Base-by-base conservation (phyloP, 257 asterid genomes). In the Striga asiatica region DNA sequence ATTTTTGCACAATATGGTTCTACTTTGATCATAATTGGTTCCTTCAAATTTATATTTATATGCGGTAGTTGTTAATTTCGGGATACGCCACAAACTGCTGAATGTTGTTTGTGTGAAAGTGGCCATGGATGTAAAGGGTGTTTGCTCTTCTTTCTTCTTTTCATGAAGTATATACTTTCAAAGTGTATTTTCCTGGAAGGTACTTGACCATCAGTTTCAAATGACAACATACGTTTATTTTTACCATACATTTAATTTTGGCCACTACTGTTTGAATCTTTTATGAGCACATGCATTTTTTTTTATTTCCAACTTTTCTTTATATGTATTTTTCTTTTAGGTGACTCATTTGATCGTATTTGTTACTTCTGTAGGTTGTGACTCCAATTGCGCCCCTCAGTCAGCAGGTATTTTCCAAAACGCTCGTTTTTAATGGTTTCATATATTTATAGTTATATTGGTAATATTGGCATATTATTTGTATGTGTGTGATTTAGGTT, bases 301-400 rank as follows among this genome's bases (percentile, higher is more conserved):
- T 43, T 43, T 43, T 43, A 3, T 41, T 41, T 16, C 8, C 22
- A n/a, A n/a, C n/a, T 27, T 27, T 27, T 3, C 7, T 27, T 2
- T 27, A 2, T 27, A 27, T 27, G 3, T 27, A 27, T 27, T 27
- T 34, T 13, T 20, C 6, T 11, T 29, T 35, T 3, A 6, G 66
- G n/a, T 1, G 19, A 18, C 9, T n/a, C 1, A 12, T 21, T 19
- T 48, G 27, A 38, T 38, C 42, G 48, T 9, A 28, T 59, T 23
- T 54, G 24, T 81, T 32, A 49, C 37, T 67, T 68, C 67, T 81
- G 78, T 78, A 91, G 98, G 98, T 91, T 73, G 98, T 91, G 72
- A 91, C 98, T 52, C 98, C 98, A 45, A 77, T 91, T 52, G 98
- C 98, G 13, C 98, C 98, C 62, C 70, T 91, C 64, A 91, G 98